Conservation (phyloP, 768 basidiomycete species). For the Aureoboletus auriporus region DNA sequence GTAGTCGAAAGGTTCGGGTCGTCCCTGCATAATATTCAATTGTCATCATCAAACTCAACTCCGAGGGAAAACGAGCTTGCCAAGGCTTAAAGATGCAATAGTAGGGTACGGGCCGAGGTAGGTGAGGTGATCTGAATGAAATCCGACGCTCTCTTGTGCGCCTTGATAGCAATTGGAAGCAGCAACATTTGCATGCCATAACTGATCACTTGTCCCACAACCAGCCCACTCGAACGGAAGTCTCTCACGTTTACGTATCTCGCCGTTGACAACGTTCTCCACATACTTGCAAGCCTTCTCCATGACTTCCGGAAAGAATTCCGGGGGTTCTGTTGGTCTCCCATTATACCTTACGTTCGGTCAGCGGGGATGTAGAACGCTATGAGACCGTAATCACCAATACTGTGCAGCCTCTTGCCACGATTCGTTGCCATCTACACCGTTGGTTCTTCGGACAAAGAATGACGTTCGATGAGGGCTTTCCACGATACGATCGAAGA, state of each 20-base stretch:
- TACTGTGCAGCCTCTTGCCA: constrained; percentile 75
- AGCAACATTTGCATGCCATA: constrained; percentile 82
- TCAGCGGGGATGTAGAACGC: constrained; percentile 8
- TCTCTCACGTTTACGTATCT: constrained; percentile 57
- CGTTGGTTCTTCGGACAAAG: constrained; percentile 54
- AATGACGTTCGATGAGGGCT: constrained; percentile 83
- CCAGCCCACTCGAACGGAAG: constrained; percentile 67
- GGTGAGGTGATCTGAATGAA: constrained; percentile 78
- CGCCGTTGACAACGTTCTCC: constrained; percentile 66
- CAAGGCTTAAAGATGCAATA: constrained; percentile 80
- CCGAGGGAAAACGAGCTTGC: constrained; percentile 32
- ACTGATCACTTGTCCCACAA: constrained; percentile 15
- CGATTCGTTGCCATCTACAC: constrained; percentile 39
- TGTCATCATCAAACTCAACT: not conserved
- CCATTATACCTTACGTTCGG: constrained; percentile 69
- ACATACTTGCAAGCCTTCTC: constrained; percentile 74
- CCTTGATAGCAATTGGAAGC: constrained; percentile 84
- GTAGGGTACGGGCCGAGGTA: constrained; percentile 83
- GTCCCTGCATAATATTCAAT: constrained; percentile 44
- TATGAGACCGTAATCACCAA: constrained; percentile 45
- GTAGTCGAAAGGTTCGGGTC: constrained; percentile 63
- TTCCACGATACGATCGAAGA: constrained; percentile 77
- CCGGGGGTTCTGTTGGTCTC: constrained; percentile 51
- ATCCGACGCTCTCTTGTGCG: constrained; percentile 76
- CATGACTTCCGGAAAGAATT: constrained; percentile 61